phyloP scores from a whole-genome alignment of 352 stramenopile genomes.

The Phytophthora citrophthora region DNA sequence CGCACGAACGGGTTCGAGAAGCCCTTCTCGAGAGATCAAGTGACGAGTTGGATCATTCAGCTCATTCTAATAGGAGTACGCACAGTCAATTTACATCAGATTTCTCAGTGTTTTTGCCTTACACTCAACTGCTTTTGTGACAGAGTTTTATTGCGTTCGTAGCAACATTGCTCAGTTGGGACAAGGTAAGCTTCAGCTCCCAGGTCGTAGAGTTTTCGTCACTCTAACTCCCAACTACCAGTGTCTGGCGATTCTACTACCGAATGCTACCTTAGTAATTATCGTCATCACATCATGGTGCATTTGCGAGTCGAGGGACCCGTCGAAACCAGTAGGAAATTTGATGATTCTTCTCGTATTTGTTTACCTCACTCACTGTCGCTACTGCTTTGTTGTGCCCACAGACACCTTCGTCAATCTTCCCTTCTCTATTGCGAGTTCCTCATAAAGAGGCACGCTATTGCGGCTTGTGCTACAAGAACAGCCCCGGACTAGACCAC shows the following conservation, averaged over 20 bases:
- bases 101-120: background rate
- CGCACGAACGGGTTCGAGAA: constrained; percentile 77
- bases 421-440: constrained; percentile 48
- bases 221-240: constrained; percentile 14
- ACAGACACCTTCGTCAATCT: constrained; percentile 41
- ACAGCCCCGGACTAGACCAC: constrained; percentile 79
- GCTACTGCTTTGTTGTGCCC: background rate
- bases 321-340: constrained; percentile 51
- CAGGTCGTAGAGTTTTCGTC: no score
- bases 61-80: constrained; percentile 72
- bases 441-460: constrained; percentile 75
- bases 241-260: constrained; percentile 70
- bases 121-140: background rate
- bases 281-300: constrained; percentile 68
- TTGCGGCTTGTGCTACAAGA: constrained; percentile 87
- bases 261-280: constrained; percentile 61
- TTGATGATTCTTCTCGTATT: background rate
- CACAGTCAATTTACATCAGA: background rate
- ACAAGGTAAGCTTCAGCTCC: constrained; percentile 43
- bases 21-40: constrained; percentile 81
- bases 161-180: constrained; percentile 50
- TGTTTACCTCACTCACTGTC: background rate
- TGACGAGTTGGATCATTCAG: constrained; percentile 81
- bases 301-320: constrained; percentile 71
- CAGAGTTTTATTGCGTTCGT: constrained; percentile 79